These are phyloP conservation scores for Cladosporium cucumerinum DNA, from an alignment of 2,329 filamentous ascomycete species.

Conservation along the genomic window DNA sequence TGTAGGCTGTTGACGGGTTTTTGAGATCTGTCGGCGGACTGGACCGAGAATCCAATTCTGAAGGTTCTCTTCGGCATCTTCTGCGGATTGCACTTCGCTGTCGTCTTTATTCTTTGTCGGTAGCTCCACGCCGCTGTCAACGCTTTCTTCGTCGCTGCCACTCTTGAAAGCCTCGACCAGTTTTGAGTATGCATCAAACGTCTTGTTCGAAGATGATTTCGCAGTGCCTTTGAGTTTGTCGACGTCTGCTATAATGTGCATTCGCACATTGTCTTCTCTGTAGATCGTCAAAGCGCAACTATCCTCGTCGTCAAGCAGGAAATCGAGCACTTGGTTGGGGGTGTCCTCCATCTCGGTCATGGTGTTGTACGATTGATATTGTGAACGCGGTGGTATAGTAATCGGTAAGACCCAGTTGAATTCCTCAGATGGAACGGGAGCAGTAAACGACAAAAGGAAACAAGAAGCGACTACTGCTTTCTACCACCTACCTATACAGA, in stretches of 20 bases:
- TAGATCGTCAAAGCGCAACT: conserved; percentile 32
- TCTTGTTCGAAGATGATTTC: conserved; percentile 21
- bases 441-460: not conserved
- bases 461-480: not conserved
- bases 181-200: conserved; percentile 24
- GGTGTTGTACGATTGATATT: not conserved
- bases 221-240: conserved; percentile 23
- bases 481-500: not conserved
- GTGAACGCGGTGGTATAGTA: not conserved
- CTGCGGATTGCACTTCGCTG: not conserved
- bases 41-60: conserved; percentile 34
- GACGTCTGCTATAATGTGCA: conserved; percentile 34
- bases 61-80: conserved; percentile 26
- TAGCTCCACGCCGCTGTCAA: conserved; percentile 28
- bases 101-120: not conserved
- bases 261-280: conserved; percentile 27
- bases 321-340: conserved; percentile 31
- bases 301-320: conserved; percentile 33
- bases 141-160: conserved; percentile 20
- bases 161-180: conserved; percentile 22
- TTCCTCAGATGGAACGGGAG: not conserved
- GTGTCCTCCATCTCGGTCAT: not conserved
- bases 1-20: conserved; percentile 20
- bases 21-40: conserved; percentile 18
- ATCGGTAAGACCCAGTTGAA: not conserved